A percentile compares a stretch with the other conserved stretches of the same genome.
Conservation (phyloP, 129 eudicot species). For the Chrysanthemum seticuspe region DNA sequence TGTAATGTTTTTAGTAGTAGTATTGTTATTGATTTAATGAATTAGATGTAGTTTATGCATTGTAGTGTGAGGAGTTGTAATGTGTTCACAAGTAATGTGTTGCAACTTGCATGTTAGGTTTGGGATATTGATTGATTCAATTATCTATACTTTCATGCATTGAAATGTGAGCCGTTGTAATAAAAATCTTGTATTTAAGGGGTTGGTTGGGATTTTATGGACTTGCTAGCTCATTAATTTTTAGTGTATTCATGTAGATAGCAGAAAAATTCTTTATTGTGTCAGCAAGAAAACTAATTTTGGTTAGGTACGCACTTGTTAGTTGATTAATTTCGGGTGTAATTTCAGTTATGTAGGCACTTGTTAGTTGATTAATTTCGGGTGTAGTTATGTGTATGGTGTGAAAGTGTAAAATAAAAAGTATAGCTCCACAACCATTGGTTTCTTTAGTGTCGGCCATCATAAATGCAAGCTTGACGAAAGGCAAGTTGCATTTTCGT, state of each 20-base stretch:
- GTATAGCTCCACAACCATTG: no score
- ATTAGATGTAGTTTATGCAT: no score
- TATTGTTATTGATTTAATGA: no score
- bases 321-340: background rate
- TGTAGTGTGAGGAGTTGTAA: no score
- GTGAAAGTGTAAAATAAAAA: background rate
- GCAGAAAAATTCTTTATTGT: no score
- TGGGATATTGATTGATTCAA: no score
- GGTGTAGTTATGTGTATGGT: background rate
- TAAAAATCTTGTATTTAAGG: background rate
- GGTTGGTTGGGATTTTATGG: background rate
- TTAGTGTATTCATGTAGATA: background rate
- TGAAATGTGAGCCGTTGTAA: background rate
- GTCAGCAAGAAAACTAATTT: background rate
- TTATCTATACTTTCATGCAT: background rate
- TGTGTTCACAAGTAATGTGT: no score
- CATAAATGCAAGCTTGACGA: no score
- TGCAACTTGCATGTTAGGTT: no score
- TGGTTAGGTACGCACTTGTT: background rate
- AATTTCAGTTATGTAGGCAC: background rate
- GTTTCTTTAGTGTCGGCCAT: no score
- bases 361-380: background rate
- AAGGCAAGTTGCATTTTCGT: no score
- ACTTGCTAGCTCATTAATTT: constrained; percentile 6
- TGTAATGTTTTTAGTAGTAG: no score